Base-by-base conservation (phyloP, 2,329 filamentous ascomycete genomes). In the Colletotrichum falcatum region DNA sequence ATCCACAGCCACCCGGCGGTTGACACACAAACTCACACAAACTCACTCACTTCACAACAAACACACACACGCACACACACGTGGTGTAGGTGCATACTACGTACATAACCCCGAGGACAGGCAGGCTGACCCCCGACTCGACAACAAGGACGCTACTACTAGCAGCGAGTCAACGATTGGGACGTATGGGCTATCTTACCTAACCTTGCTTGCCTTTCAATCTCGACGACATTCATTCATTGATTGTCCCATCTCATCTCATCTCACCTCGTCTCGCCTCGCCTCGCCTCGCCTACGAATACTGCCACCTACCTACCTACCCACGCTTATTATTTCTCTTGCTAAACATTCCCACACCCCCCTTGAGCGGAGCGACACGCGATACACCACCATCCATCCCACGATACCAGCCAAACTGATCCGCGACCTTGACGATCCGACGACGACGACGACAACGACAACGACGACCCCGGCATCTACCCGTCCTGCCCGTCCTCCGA, bases 181-280 rank as follows among this genome's bases (percentile, higher is more conserved):
- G 26, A 23, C 39, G 42, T 8, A 18, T 20, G 2, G 6, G 5
- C 18, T 35, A 46, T 23, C 55, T 69, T 66, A 54, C 51, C 28
- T 54, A 54, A 70, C 63, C 66, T 66, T 42, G 16, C 37, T 37
- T 37, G 37, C 37, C 12, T 16, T 44, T 1, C 62, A 51, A 70
- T 56, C 66, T 70, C 35, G 63, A 70, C 66, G 66, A 66, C 56
- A 39, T 70, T 66, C 56, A 14, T 37, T 37, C 62, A 23, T 44
- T 66, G 60, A n/a, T n/a, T n/a, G n/a, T 51, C 56, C 56, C 48
- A 44, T 60, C 58, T 30, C 33, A n/a, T n/a, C 59, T 11, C 5
- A 9, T 20, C 16, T 6, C 39, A 5, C 4, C 39, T 18, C 39
- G 9, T 39, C n/a, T n/a, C n/a, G n/a, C n/a, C n/a, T n/a, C n/a